Evolutionary conservation across 257 asterid species (phyloP), one percentile per base, ranked within the genome.

Genomic region (Linaria vulgaris): DNA sequence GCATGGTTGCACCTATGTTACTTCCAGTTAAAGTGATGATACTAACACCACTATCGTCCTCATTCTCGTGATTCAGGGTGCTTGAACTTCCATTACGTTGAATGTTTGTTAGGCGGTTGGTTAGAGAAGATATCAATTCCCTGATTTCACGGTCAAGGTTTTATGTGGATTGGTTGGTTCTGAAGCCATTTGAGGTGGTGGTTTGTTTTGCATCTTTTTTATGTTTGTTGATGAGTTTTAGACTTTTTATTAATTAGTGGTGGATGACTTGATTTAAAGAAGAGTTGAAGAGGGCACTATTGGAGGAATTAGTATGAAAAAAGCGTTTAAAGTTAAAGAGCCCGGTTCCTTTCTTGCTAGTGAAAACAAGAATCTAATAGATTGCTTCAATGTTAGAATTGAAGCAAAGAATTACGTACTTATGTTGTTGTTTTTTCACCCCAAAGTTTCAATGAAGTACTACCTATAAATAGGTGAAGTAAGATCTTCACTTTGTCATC

Each of bases 1-100:
- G 88, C 97, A 90, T 85, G 74, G 90, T 79, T 75, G 99, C 95
- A 4, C 99, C 99, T 1, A 79, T 23, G 69, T 94, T 94, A 75
- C 48, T 94, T 39, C 99, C 99, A 0, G 95, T 88, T 37, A 90
- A 76, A 0, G 97, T 94, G 74, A 94, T 81, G 85, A 90, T 71
- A 49, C 90, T 78, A 48, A 78, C 74, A 11, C 88, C 98, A 37
- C 69, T 71, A 0, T 76, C 86, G 0, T 76, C 85, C 4, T 74
- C 81, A 1, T 77, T 76, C 5, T 72, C 83, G 8, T 24, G 49
- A 1, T 70, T 72, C 23, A 14, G 48, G 37, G 59, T 59, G 31
- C 70, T 43, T 6, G 66, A 64, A 9, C 60, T 69, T 45, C 85
- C 88, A 2, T 69, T 80, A 5, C 72, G 79, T 14, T 80, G 90